Evolutionary conservation across 2,329 filamentous ascomycete species (phyloP).

Genomic region (Aspergillus sp.): DNA sequence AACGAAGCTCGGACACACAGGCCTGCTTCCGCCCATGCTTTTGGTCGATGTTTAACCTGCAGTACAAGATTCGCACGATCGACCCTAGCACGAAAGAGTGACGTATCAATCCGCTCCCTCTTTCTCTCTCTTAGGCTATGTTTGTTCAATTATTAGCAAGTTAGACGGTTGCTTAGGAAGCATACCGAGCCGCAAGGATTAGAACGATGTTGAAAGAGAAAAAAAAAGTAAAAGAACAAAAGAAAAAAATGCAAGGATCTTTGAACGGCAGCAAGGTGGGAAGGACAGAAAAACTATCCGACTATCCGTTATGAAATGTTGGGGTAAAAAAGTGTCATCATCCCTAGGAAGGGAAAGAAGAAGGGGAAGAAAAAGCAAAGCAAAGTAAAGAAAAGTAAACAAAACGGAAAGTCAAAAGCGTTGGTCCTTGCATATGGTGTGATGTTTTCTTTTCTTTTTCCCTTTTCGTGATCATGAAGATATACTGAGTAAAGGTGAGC

Average conservation of each 20-base stretch:
- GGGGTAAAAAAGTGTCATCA: neutral
- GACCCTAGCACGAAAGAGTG: slow-evolving; percentile 1
- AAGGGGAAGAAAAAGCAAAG: neutral
- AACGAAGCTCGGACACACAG: neutral
- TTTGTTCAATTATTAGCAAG: neutral
- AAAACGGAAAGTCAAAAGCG: neutral
- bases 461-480: neutral
- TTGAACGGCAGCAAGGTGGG: slow-evolving; percentile 9
- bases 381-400: neutral
- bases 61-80: neutral
- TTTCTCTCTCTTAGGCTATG: neutral
- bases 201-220: neutral
- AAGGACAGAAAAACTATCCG: slow-evolving; percentile 3
- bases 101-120: slow-evolving; percentile 1
- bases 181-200: slow-evolving; percentile 24
- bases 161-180: neutral
- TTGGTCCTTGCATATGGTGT: slow-evolving; percentile 11
- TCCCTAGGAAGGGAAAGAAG: neutral
- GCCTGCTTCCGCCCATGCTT: neutral
- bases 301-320: neutral
- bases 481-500: neutral
- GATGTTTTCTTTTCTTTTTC: neutral
- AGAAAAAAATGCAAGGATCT: slow-evolving; percentile 27
- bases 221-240: neutral
- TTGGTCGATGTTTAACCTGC: slow-evolving; percentile 1